A percentile compares a stretch with the other conserved stretches of the same genome.
Evolutionary conservation across 345 rosid genomes (phyloP).

Genomic region (Hibiscus tridactylites): DNA sequence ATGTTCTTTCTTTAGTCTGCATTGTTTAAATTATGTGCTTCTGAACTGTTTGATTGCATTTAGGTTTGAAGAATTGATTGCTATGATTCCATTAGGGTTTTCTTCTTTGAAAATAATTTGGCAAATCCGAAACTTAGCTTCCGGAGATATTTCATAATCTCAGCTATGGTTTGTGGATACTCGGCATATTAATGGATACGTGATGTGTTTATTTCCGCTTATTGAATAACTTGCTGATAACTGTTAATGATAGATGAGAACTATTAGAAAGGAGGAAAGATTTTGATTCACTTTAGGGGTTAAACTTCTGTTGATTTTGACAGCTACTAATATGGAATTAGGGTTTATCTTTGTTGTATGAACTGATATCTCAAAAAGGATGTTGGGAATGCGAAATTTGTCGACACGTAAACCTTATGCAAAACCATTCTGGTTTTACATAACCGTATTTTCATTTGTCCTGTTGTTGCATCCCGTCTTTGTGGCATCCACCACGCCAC

Average conservation of each 20-base stretch:
- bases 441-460: background rate
- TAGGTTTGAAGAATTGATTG: background rate
- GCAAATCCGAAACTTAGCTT: background rate
- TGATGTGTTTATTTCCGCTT: background rate
- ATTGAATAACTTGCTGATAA: background rate
- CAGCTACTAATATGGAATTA: background rate
- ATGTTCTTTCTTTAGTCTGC: background rate
- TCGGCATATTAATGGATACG: background rate
- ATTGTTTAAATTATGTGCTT: background rate
- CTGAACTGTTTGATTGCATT: background rate
- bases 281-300: background rate
- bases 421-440: background rate
- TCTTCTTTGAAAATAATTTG: background rate
- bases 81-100: background rate
- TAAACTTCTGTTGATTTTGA: background rate
- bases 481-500: background rate
- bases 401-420: background rate
- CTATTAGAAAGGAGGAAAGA: too few relatives aligned
- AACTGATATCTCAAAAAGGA: background rate
- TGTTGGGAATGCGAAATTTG: background rate
- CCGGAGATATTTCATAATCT: too few relatives aligned
- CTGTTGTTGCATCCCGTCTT: background rate
- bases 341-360: constrained; percentile 3
- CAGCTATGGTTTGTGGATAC: background rate
- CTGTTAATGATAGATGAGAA: background rate